Base-by-base conservation (phyloP, 805 yeast species). In the Starmerella floricola region DNA sequence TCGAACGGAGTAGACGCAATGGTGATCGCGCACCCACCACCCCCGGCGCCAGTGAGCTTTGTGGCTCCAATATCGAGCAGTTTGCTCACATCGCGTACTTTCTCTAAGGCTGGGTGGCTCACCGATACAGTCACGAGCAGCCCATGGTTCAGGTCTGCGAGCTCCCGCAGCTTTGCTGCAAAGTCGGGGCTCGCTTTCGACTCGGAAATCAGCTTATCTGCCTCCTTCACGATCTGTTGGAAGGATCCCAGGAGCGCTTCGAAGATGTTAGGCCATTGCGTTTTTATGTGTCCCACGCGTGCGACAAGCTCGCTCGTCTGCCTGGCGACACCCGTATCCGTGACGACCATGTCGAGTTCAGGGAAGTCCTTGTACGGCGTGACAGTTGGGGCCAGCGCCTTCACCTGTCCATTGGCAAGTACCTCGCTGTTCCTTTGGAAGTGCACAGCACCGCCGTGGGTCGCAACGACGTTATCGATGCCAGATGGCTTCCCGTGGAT, bases 11-110 rank as follows among this genome's bases (percentile, higher is more conserved):
- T 66, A 31, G 71, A 75, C 13, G 87, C 66, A 30, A 91, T 62
- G 0, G 97, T 91, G 42, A 91, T 79, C 10, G 97, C 94, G 66
- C 98, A 91, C 2, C 98, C 98, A 38, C 98, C 98, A 17, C 98
- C 98, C 28, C 98, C 98, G 0, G 98, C 98, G 32, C 98, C 98
- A 0, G 98, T 91, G 41, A 91, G 70, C 60, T 91, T 91, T 0
- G 98, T 88, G 44, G 80, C 76, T 6, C 98, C 98, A 15, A 91
- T 60, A 3, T 65, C 58, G 43, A 74, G 54, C 38, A 68, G 69
- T 55, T 81, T 87, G 19, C 84, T 71, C n/a, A 74, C 64, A 17
- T 73, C 62, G 54, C 76, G 79, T 23, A 88, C 74, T 38, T 68
- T 66, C 58, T 91, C 98, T 45, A 91, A 66, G n/a, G 79, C 69